Evolutionary conservation across 768 basidiomycete species (phyloP), one percentile per base, ranked within the genome.

Genomic region (Tylopilus felleus): DNA sequence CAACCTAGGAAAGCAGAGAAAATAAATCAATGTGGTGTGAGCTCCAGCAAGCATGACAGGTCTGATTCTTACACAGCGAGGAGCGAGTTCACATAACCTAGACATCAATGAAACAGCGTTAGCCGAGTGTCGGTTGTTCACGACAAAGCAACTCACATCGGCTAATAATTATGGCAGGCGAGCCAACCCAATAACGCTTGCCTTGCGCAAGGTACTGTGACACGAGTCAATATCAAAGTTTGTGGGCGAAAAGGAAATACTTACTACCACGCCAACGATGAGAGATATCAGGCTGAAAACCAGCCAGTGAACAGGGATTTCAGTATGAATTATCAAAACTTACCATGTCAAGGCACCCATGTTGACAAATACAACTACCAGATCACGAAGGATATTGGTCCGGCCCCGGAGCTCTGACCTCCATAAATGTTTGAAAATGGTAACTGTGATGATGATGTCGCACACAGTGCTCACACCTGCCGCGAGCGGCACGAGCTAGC

Each of bases 81-180:
- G 60, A 61, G n/a, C n/a, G n/a, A n/a, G 14, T 61, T 61, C 5
- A 59, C 33, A 8, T 61, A 61, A 4, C 60, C 58, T 59, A n/a
- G 13, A 23, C 13, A 16, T 9, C 14, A 35, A 35, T 4, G 38
- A 29, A 23, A 3, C 2, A 8, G 5, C 4, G 17, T 45, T 4
- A 35, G 38, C 17, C 12, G 13, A 35, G 14, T 7, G 16, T 8
- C 27, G 16, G 16, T 16, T 7, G 16, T 4, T 6, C 25, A 17
- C 4, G 29, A 55, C n/a, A 14, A 17, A 36, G 12, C 13, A 10
- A 39, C 53, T 46, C 19, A 60, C 58, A 60, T 60, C 52, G 45
- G 25, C 53, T 52, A 16, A 60, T 31, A 8, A 60, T 16, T 1
- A 49, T 4, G 12, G 45, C 60, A 0, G 58, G 60, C 3, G 51